Evolutionary conservation across 2,329 filamentous ascomycete genomes (phyloP).

Genomic region (Davidsoniella australis): DNA sequence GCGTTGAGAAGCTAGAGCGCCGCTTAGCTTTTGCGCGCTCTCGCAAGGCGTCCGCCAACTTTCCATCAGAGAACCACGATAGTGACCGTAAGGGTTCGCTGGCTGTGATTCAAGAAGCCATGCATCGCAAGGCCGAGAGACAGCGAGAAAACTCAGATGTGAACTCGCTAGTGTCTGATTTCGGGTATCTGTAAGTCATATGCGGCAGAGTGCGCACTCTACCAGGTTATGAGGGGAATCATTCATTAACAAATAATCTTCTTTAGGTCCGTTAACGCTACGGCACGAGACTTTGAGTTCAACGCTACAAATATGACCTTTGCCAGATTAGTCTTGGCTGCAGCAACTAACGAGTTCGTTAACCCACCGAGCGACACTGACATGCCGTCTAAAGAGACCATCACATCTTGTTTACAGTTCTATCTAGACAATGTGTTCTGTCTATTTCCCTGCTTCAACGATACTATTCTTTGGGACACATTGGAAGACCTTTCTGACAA

Average conservation of each 20-base stretch:
- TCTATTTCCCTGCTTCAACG: slow-evolving; percentile 67
- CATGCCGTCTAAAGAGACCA: slow-evolving; percentile 36
- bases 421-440: slow-evolving; percentile 72
- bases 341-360: slow-evolving; percentile 56
- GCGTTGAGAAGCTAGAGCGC: slow-evolving; percentile 74
- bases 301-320: slow-evolving; percentile 84
- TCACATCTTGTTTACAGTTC: slow-evolving; percentile 48
- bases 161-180: slow-evolving; percentile 82
- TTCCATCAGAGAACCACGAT: slow-evolving; percentile 22
- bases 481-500: slow-evolving; percentile 67
- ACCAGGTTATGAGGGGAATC: neutral
- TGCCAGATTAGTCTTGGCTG: slow-evolving; percentile 71
- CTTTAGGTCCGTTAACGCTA: slow-evolving; percentile 74
- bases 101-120: slow-evolving; percentile 42
- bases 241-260: neutral
- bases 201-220: neutral
- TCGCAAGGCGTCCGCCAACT: slow-evolving; percentile 51
- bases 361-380: slow-evolving; percentile 44
- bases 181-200: slow-evolving; percentile 61
- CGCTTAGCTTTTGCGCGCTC: slow-evolving; percentile 53
- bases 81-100: slow-evolving; percentile 47
- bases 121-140: slow-evolving; percentile 46
- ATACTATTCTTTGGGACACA: slow-evolving; percentile 59
- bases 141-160: slow-evolving; percentile 67
- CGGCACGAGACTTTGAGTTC: slow-evolving; percentile 81